These are phyloP conservation scores for Piper longum DNA, from an alignment of 164 flowering plant species.

Conservation along the genomic window DNA sequence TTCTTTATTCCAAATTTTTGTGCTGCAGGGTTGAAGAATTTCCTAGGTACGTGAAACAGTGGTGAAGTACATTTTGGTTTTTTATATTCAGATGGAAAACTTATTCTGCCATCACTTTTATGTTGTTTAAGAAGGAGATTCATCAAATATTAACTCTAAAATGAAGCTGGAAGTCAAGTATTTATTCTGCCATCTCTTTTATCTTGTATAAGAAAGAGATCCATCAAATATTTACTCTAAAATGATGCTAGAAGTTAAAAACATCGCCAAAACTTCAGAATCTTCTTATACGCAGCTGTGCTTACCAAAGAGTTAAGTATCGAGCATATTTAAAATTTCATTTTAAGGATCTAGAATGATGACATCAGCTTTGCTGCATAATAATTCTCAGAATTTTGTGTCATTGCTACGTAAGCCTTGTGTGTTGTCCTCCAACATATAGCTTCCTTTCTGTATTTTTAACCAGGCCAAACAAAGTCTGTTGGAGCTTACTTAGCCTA, in stretches of 20 bases:
- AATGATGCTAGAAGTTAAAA: too few relatives aligned
- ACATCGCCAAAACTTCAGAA: too few relatives aligned
- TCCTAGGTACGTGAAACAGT: slow-evolving; percentile 43
- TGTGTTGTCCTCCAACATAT: neutral
- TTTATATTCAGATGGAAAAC: neutral
- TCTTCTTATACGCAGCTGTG: too few relatives aligned
- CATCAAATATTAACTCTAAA: too few relatives aligned
- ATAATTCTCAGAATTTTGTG: neutral
- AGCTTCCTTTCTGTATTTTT: neutral
- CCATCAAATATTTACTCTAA: too few relatives aligned
- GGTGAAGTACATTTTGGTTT: neutral
- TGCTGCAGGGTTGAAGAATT: slow-evolving; percentile 74
- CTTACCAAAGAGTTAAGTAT: too few relatives aligned
- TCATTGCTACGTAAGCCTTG: neutral
- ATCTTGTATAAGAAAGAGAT: too few relatives aligned
- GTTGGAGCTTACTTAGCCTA: neutral
- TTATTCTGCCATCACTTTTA: neutral
- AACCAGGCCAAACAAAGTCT: neutral
- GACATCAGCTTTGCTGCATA: neutral
- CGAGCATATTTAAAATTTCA: too few relatives aligned
- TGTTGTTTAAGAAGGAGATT: neutral
- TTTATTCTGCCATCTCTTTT: too few relatives aligned
- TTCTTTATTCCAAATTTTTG: slow-evolving; percentile 7
- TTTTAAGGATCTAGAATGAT: neutral
- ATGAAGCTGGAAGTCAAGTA: too few relatives aligned